Conservation (phyloP, 495 filamentous ascomycete genomes). For the Hyaloscypha bicolor region DNA sequence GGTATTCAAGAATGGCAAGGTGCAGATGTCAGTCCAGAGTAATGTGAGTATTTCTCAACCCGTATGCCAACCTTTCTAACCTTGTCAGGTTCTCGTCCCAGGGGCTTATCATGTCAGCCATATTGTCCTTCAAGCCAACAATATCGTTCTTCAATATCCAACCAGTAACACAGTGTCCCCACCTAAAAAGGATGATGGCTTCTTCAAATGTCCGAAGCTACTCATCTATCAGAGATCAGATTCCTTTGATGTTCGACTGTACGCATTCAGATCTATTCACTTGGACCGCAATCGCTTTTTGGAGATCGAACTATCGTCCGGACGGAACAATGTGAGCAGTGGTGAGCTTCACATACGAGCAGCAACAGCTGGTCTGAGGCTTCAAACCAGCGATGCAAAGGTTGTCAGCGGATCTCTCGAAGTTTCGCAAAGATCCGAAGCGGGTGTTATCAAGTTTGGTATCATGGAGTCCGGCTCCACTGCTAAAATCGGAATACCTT, state of each 20-base stretch:
- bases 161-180: constrained; percentile 42
- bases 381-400: constrained; percentile 73
- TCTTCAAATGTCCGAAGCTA: constrained; percentile 46
- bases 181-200: constrained; percentile 43
- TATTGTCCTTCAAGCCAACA: constrained; percentile 66
- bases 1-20: constrained; percentile 55
- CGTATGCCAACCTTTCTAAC: constrained; percentile 6
- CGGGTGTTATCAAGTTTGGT: constrained; percentile 68
- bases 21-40: constrained; percentile 51
- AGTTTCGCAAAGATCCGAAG: constrained; percentile 57
- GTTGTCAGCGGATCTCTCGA: constrained; percentile 56
- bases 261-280: constrained; percentile 60
- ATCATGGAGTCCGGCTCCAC: constrained; percentile 51
- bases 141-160: constrained; percentile 70
- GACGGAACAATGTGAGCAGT: constrained; percentile 72
- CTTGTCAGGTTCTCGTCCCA: constrained; percentile 55
- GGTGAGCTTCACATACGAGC: constrained; percentile 75
- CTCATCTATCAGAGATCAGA: constrained; percentile 50
- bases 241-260: constrained; percentile 49
- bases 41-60: constrained; percentile 42
- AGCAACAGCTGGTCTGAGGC: constrained; percentile 83
- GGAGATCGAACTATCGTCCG: constrained; percentile 72
- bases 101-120: constrained; percentile 78
- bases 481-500: constrained; percentile 71
- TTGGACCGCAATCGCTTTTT: constrained; percentile 76